Base-by-base conservation (phyloP, 306 rosid species). In the Sesbania bispinosa region DNA sequence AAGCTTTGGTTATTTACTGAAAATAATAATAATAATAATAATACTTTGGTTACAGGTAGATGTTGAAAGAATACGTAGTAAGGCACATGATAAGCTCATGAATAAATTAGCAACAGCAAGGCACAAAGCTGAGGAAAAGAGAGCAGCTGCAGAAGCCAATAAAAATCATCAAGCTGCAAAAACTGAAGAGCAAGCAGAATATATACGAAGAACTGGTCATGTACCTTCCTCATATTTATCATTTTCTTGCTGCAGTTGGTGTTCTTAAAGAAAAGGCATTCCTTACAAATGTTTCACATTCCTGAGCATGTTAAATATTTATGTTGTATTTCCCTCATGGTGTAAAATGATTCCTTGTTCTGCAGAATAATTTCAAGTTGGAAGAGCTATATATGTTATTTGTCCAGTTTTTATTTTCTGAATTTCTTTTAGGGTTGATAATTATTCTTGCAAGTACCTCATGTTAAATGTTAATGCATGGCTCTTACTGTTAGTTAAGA, bases 121-220 rank as follows among this genome's bases (percentile, higher is more conserved):
- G 77, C 90, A 84, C 80, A 88, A 83, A 76, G 97, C 98, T n/a
- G 96, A 93, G 81, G 96, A 87, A 72, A 93, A 88, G 75, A 83
- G 92, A 84, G 96, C 90, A 29, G 84, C 77, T 0, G 96, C 98
- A 0, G 98, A 88, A 77, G 86, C 90, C 32, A 83, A 83, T 83
- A 87, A 86, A 84, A 87, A 82, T 77, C 76, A 62, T 65, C 79
- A 85, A 80, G 98, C 94, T 39, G 81, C 86, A 20, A 90, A 81
- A 83, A 85, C 96, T 0, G 98, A 90, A 70, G 90, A 85, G 74
- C 92, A 90, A 82, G 88, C 89, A 0, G 89, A 87, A 19, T 80
- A 88, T 30, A 88, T 90, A 74, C 84, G 98, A 77, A 79, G 71
- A 80, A 90, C 96, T 19, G 98, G 98, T 21, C 96, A 75, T 15